phyloP scores from a whole-genome alignment of 2,329 filamentous ascomycete species.

The Acarospora socialis region DNA sequence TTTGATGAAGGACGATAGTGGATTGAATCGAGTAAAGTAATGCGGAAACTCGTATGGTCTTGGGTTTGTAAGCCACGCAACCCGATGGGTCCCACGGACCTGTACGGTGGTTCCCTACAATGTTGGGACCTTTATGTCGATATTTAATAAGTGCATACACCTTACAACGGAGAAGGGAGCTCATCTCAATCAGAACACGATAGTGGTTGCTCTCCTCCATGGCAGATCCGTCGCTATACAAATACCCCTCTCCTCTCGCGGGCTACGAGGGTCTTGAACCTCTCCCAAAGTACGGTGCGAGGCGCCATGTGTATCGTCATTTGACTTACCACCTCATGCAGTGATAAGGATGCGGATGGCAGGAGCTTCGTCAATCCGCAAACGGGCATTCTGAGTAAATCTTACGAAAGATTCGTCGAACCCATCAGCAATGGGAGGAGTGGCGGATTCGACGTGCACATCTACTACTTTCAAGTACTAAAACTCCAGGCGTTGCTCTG shows the following conservation, averaged over 20 bases:
- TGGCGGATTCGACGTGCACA: slow-evolving; percentile 74
- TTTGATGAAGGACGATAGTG: too few species aligned
- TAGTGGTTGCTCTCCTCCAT: too few species aligned
- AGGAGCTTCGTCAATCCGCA: slow-evolving; percentile 62
- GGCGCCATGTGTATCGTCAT: background rate
- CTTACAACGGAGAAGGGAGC: too few species aligned
- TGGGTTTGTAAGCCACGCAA: too few species aligned
- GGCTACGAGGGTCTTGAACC: slow-evolving; percentile 36
- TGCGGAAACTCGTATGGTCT: too few species aligned
- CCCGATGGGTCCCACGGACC: too few species aligned
- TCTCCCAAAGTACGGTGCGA: slow-evolving; percentile 28
- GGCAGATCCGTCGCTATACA: slow-evolving; percentile 37
- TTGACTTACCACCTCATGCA: slow-evolving; percentile 14
- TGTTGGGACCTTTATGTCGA: too few species aligned
- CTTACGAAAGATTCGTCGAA: slow-evolving; percentile 55
- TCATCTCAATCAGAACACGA: too few species aligned
- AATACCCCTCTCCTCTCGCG: slow-evolving; percentile 40
- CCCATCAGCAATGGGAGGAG: slow-evolving; percentile 51
- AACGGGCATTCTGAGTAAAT: slow-evolving; percentile 44
- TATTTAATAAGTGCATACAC: too few species aligned
- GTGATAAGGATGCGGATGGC: slow-evolving; percentile 53
- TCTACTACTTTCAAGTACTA: slow-evolving; percentile 56
- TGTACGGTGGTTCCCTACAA: too few species aligned
- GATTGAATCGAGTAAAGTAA: too few species aligned
- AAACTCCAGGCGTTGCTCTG: slow-evolving; percentile 7